Conservation (phyloP, 805 yeast genomes). For the Scheffersomyces coipomensis region DNA sequence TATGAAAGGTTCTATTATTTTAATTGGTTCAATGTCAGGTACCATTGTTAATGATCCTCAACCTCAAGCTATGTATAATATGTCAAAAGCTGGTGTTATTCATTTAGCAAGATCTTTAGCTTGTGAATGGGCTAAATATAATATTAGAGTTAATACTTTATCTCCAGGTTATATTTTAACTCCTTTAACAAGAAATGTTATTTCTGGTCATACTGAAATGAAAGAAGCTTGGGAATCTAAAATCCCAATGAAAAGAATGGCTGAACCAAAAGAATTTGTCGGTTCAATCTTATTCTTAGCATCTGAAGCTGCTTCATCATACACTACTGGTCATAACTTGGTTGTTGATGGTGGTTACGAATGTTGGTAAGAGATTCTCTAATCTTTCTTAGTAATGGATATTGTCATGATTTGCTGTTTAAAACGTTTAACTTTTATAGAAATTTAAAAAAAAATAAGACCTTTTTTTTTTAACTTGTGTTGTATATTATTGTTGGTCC, state of each 20-base stretch:
- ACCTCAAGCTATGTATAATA: conserved; percentile 77
- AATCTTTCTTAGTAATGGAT: no score
- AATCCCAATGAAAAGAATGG: conserved; percentile 79
- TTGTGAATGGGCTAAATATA: conserved; percentile 77
- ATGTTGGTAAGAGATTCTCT: conserved; percentile 72
- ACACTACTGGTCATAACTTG: conserved; percentile 82
- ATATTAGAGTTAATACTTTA: conserved; percentile 73
- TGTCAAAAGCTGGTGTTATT: conserved; percentile 85
- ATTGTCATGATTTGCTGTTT: no score
- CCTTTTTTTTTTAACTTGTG: no score
- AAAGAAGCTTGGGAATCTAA: conserved; percentile 70
- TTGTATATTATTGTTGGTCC: no score
- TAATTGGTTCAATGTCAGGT: conserved; percentile 81
- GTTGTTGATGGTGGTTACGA: conserved; percentile 87
- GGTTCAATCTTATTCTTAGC: conserved; percentile 76
- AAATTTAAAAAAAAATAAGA: no score
- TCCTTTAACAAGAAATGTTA: conserved; percentile 72
- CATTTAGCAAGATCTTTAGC: conserved; percentile 76
- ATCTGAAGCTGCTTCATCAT: conserved; percentile 65
- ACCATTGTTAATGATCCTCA: conserved; percentile 76
- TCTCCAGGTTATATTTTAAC: conserved; percentile 82
- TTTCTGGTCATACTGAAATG: conserved; percentile 57
- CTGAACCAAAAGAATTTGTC: conserved; percentile 79
- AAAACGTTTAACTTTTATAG: no score
- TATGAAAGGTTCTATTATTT: conserved; percentile 58